Evolutionary conservation across 2,329 filamentous ascomycete species (phyloP).

Genomic region (Exophiala sp.): DNA sequence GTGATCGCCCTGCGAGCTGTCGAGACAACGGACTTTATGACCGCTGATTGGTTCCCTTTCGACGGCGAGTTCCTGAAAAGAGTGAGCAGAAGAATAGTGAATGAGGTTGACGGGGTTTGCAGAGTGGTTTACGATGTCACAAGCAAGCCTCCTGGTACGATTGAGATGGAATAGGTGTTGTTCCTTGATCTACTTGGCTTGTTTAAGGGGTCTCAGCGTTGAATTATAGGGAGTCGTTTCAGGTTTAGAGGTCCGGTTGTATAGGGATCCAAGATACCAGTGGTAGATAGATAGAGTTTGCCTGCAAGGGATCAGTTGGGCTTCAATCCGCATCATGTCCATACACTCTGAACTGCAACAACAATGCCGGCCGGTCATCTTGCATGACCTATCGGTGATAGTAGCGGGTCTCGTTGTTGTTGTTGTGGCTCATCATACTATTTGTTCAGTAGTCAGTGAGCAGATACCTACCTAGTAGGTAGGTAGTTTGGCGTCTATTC

Average conservation of each 20-base stretch:
- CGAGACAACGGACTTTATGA: slow-evolving; percentile 66
- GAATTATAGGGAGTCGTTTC: not conserved
- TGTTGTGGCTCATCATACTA: too few relatives aligned
- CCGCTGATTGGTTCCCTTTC: slow-evolving; percentile 63
- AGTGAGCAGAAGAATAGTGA: slow-evolving; percentile 64
- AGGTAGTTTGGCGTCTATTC: too few relatives aligned
- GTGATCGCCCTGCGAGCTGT: slow-evolving; percentile 59
- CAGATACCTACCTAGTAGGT: too few relatives aligned
- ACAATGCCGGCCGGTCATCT: too few relatives aligned
- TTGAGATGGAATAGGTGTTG: slow-evolving; percentile 60
- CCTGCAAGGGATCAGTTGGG: not conserved
- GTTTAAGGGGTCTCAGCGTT: not conserved
- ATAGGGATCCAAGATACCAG: slow-evolving; percentile 1
- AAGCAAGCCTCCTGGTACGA: slow-evolving; percentile 64
- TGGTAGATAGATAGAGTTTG: not conserved
- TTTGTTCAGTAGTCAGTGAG: too few relatives aligned
- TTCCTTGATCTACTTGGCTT: not conserved
- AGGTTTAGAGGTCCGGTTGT: not conserved
- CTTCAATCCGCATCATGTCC: not conserved
- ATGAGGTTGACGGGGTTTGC: slow-evolving; percentile 67
- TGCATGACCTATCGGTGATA: too few relatives aligned
- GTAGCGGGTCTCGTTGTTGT: too few relatives aligned
- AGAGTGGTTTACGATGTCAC: slow-evolving; percentile 56
- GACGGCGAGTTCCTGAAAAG: slow-evolving; percentile 58
- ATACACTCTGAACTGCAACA: too few relatives aligned